Evolutionary conservation across 2,329 filamentous ascomycete species (phyloP).

Genomic region (Fusarium sp.): DNA sequence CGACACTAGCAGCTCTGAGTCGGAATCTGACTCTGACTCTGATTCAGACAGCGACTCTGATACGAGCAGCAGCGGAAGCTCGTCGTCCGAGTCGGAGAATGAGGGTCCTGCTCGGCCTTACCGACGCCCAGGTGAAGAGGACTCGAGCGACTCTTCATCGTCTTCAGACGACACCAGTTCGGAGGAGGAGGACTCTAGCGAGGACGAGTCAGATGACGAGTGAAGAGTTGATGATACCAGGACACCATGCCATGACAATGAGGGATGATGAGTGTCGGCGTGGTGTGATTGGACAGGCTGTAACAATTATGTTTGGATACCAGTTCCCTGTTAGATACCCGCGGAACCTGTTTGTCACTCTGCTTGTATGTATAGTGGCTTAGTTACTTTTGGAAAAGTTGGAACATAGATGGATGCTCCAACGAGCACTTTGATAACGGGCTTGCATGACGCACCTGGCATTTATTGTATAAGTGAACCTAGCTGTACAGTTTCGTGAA

Average conservation of each 20-base stretch:
- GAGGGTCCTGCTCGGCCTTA: slow-evolving; percentile 41
- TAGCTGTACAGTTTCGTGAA: slow-evolving; percentile 76
- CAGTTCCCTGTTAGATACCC: slow-evolving; percentile 40
- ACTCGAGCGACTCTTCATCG: slow-evolving; percentile 46
- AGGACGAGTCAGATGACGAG: slow-evolving; percentile 41
- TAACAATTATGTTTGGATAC: slow-evolving; percentile 33
- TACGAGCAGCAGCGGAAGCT: slow-evolving; percentile 52
- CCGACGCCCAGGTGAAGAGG: slow-evolving; percentile 46
- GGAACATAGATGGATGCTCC: slow-evolving; percentile 13
- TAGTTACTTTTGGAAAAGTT: slow-evolving; percentile 16
- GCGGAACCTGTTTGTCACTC: slow-evolving; percentile 26
- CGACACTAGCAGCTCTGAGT: slow-evolving; percentile 53
- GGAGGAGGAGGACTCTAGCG: slow-evolving; percentile 43
- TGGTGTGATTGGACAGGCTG: slow-evolving; percentile 40
- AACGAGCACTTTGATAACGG: slow-evolving; percentile 5
- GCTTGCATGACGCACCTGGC: not conserved
- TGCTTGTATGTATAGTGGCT: slow-evolving; percentile 18
- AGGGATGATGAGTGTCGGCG: slow-evolving; percentile 19
- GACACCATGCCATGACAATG: slow-evolving; percentile 9
- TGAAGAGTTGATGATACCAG: slow-evolving; percentile 29
- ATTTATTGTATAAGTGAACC: slow-evolving; percentile 1
- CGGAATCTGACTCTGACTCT: slow-evolving; percentile 48
- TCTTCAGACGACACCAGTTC: slow-evolving; percentile 51
- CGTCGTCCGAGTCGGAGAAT: slow-evolving; percentile 47
- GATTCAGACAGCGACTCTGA: slow-evolving; percentile 50